Evolutionary conservation across 2,329 filamentous ascomycete species (phyloP).

Genomic region (Aspergillus sp.): DNA sequence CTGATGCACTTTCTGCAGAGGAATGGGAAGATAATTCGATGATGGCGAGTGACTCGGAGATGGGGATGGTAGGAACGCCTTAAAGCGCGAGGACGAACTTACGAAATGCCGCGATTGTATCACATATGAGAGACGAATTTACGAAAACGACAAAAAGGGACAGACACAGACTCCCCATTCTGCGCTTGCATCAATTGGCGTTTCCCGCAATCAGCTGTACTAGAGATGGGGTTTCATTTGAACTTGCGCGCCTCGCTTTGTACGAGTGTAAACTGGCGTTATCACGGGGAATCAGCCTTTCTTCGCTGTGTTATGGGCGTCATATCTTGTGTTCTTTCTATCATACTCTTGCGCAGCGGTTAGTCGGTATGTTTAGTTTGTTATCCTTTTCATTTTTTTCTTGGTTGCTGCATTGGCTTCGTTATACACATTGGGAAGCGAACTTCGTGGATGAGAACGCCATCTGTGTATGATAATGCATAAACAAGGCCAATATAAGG

Average conservation of each 20-base stretch:
- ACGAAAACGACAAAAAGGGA: conserved; percentile 15
- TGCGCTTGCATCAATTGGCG: conserved; percentile 26
- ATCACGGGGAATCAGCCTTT: neutral
- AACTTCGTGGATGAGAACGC: neutral
- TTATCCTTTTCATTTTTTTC: neutral
- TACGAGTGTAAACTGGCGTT: conserved; percentile 9
- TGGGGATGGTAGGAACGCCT: conserved; percentile 38
- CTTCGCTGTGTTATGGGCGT: neutral
- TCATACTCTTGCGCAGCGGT: neutral
- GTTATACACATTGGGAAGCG: conserved; percentile 7
- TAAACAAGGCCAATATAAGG: neutral
- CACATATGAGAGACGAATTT: conserved; percentile 29
- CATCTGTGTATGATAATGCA: conserved; percentile 2
- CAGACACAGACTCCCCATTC: conserved; percentile 7
- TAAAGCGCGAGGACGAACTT: conserved; percentile 16
- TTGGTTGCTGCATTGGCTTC: conserved; percentile 9
- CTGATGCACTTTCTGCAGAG: conserved; percentile 41
- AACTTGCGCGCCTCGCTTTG: conserved; percentile 10
- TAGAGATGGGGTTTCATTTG: conserved; percentile 14
- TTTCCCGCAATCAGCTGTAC: conserved; percentile 17
- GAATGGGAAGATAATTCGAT: conserved; percentile 45
- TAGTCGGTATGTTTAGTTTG: neutral
- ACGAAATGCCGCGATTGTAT: conserved; percentile 17
- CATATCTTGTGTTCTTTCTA: neutral
- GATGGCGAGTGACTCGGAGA: conserved; percentile 42